Conservation (phyloP, 805 yeast species). For the Kregervanrija delftensis region DNA sequence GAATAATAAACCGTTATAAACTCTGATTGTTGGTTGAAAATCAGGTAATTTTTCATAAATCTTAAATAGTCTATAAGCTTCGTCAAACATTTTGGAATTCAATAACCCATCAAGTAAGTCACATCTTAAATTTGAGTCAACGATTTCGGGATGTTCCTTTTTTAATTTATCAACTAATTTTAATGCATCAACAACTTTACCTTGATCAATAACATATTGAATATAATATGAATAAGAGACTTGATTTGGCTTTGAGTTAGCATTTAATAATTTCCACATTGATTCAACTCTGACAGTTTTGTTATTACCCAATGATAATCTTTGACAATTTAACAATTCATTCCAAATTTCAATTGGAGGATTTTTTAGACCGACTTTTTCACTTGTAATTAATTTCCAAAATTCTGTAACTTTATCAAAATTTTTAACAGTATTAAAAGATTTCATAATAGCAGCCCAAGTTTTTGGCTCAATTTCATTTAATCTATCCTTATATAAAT, state of each 20-base stretch:
- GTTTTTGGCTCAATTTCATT: conserved; percentile 9
- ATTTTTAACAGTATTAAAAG: conserved; percentile 7
- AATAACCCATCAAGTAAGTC: conserved; percentile 39
- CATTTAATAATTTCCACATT: conserved; percentile 24
- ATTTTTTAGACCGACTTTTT: conserved; percentile 20
- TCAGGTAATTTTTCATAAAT: conserved; percentile 21
- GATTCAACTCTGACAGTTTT: conserved; percentile 33
- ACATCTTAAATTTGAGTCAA: conserved; percentile 36
- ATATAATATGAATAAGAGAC: conserved; percentile 43
- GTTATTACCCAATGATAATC: conserved; percentile 18
- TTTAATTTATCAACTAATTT: conserved; percentile 29
- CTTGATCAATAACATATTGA: conserved; percentile 38
- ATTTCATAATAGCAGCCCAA: conserved; percentile 9
- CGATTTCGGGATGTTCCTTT: conserved; percentile 25
- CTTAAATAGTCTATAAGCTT: conserved; percentile 30
- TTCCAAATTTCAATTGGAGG: conserved; percentile 45
- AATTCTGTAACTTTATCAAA: conserved; percentile 9
- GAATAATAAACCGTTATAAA: conserved; percentile 47
- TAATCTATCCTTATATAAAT: conserved; percentile 4
- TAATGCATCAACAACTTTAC: conserved; percentile 36
- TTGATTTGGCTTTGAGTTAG: conserved; percentile 34
- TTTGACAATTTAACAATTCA: conserved; percentile 36
- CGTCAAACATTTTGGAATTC: conserved; percentile 31
- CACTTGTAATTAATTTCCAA: conserved; percentile 7
- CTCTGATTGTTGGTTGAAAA: conserved; percentile 37